Evolutionary conservation across 1,284 basidiomycete genomes (phyloP).

Genomic region (Cryptococcus sp.): DNA sequence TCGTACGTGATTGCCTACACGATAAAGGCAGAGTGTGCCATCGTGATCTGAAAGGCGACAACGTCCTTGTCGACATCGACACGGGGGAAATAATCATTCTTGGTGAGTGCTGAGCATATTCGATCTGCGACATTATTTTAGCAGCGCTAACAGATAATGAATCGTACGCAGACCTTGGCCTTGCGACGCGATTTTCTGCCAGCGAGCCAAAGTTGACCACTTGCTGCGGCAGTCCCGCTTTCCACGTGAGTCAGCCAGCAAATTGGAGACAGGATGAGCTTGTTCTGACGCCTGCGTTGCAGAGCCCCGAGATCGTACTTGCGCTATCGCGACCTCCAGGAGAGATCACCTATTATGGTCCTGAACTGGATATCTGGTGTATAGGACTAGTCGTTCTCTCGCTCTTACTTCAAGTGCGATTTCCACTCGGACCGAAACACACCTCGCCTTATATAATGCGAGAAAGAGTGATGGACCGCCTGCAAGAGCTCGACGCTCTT

Average conservation of each 20-base stretch:
- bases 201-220: constrained; percentile 60
- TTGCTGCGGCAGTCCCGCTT: constrained; percentile 59
- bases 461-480: constrained; percentile 54
- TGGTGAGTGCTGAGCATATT: constrained; percentile 26
- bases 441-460: constrained; percentile 55
- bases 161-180: constrained; percentile 56
- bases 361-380: constrained; percentile 62
- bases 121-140: no score
- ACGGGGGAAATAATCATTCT: constrained; percentile 54
- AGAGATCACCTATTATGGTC: constrained; percentile 56
- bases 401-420: constrained; percentile 56
- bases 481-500: constrained; percentile 52
- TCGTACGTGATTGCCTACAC: constrained; percentile 58
- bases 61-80: constrained; percentile 46
- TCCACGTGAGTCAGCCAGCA: constrained; percentile 50
- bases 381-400: constrained; percentile 59
- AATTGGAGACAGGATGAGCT: neutral
- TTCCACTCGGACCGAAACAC: constrained; percentile 59
- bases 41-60: constrained; percentile 59
- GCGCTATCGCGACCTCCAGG: constrained; percentile 57
- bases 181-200: constrained; percentile 60
- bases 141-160: neutral
- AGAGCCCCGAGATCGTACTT: constrained; percentile 59
- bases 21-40: constrained; percentile 58
- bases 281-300: constrained; percentile 15